These are phyloP conservation scores for Xylogone sp. DNA, from an alignment of 2,329 filamentous ascomycete species.

Conservation along the genomic window DNA sequence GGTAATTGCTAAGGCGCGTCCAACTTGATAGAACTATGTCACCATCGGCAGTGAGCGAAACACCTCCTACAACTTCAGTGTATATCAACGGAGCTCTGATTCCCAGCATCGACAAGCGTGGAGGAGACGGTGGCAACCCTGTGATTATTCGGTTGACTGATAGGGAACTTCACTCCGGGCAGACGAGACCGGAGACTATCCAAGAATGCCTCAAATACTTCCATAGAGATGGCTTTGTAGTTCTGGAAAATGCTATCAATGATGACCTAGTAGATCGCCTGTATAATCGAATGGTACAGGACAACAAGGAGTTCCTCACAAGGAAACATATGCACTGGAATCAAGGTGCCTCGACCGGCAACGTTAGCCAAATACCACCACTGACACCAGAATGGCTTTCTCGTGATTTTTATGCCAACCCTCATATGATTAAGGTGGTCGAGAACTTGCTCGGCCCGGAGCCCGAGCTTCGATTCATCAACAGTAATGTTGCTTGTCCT, in stretches of 20 bases:
- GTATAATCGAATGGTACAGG: background rate
- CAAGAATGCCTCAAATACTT: constrained; percentile 1
- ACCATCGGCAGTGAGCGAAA: background rate
- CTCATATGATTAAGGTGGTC: constrained; percentile 29
- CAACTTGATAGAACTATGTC: background rate
- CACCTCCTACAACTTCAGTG: background rate
- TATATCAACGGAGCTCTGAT: background rate
- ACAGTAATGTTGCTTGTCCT: constrained; percentile 24
- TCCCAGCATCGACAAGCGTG: background rate
- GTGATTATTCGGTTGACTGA: background rate
- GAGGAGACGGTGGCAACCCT: background rate
- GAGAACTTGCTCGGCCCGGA: constrained; percentile 29
- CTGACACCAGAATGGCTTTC: constrained; percentile 30
- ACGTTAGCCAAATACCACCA: constrained; percentile 38
- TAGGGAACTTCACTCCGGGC: background rate
- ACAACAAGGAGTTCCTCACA: background rate
- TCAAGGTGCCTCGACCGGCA: constrained; percentile 43
- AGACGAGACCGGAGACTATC: constrained; percentile 1
- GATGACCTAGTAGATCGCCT: constrained; percentile 24
- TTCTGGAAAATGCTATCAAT: constrained; percentile 49
- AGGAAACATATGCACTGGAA: background rate
- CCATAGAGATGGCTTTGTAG: constrained; percentile 50
- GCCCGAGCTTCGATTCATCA: constrained; percentile 28
- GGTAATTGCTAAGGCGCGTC: no score
- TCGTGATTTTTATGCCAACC: constrained; percentile 33